A percentile compares a stretch with the other conserved stretches of the same genome.
Evolutionary conservation across 805 yeast genomes (phyloP).

Genomic region (Ogataea pilisensis): DNA sequence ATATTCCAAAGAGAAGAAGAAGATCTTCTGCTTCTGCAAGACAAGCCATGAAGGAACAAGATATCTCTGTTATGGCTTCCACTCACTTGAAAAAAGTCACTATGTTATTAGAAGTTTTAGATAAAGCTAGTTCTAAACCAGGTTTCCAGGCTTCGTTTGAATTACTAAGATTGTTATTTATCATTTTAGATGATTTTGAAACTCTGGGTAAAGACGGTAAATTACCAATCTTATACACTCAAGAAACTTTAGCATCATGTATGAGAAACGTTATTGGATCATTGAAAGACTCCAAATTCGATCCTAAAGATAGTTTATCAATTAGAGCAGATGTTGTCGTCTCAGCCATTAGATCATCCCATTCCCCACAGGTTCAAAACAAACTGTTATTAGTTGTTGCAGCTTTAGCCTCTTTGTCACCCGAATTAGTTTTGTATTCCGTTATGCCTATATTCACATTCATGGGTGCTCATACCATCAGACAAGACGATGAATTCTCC

Average conservation of each 20-base stretch:
- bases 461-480: constrained; percentile 96
- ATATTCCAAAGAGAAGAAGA: constrained; percentile 76
- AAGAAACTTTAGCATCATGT: constrained; percentile 85
- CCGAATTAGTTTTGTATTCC: constrained; percentile 88
- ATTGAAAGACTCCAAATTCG: constrained; percentile 37
- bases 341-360: constrained; percentile 81
- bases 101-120: constrained; percentile 73
- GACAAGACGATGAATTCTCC: constrained; percentile 96
- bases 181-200: constrained; percentile 67
- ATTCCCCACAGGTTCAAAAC: constrained; percentile 94
- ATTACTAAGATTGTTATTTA: constrained; percentile 43
- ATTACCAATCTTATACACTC: constrained; percentile 84
- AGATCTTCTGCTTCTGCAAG: constrained; percentile 71
- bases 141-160: constrained; percentile 29
- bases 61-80: constrained; percentile 71
- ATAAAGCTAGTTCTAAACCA: constrained; percentile 33
- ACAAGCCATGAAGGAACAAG: constrained; percentile 71
- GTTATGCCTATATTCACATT: constrained; percentile 99
- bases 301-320: constrained; percentile 52
- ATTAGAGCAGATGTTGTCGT: constrained; percentile 89
- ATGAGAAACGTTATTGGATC: constrained; percentile 65
- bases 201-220: constrained; percentile 89
- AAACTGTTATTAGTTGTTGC: constrained; percentile 80
- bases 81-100: constrained; percentile 75
- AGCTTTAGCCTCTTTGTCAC: constrained; percentile 80